Evolutionary conservation across 495 filamentous ascomycete species (phyloP), one percentile per base, ranked within the genome.

Genomic region (Penicillium coffeae): DNA sequence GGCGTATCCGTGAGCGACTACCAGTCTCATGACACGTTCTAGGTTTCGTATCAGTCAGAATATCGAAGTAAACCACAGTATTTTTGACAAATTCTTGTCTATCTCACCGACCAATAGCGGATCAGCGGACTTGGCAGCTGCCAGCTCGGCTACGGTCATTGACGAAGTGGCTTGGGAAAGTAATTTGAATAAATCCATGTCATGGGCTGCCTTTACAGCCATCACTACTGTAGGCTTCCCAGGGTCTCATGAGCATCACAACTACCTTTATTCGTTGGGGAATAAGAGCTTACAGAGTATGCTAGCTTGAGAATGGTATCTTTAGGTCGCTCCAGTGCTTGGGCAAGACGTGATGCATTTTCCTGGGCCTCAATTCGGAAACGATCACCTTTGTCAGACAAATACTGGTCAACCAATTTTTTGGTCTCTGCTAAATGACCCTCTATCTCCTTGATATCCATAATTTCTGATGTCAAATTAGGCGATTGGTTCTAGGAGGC

Each of bases 1-100:
- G 0, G 36, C 51, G 21, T 58, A 44, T 12, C 21, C 55, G 47
- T 50, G 40, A 32, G 36, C 33, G 16, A 58, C 51, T 21, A 62
- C 38, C 16, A 59, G 30, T n/a, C 58, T 51, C 51, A 62, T 43
- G 21, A 62, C 55, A 7, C 58, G 58, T 30, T 62, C 58, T 62
- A 33, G 2, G 8, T 42, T n/a, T 16, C 3, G 38, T n/a, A 35
- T 35, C 8, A 21, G 27, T n/a, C 12, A 27, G 5, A 3, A 15
- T 5, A 6, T 12, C 5, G 35, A n/a, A 15, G 35, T 6, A 25
- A 18, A n/a, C n/a, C n/a, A n/a, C n/a, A n/a, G n/a, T n/a, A n/a
- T n/a, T n/a, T n/a, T n/a, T 19, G 9, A 35, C 3, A 39, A 7
- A 33, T 19, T 14, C 3, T 15, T 36, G 13, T 2, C 4, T 16